Evolutionary conservation across 768 basidiomycete species (phyloP).

Genomic region (Exidia glandulosa): DNA sequence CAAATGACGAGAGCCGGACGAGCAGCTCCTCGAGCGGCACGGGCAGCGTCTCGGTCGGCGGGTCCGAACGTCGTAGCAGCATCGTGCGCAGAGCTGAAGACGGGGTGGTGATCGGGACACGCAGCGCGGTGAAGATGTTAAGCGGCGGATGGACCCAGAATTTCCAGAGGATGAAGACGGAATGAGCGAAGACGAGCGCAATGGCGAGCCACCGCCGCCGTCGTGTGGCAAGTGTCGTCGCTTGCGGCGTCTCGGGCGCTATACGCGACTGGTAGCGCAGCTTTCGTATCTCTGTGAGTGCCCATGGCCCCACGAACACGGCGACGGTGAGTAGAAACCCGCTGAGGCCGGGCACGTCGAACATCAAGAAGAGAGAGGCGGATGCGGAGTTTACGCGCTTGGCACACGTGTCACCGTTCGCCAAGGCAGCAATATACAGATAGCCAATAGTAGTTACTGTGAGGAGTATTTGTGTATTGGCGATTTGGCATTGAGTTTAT

Average conservation of each 20-base stretch:
- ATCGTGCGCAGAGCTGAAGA: conserved; percentile 39
- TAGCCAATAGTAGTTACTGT: no score
- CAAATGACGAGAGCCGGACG: conserved; percentile 43
- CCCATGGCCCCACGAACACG: neutral
- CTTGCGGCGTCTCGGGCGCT: neutral
- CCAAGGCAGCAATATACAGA: no score
- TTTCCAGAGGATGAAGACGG: conserved; percentile 36
- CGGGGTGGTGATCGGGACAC: conserved; percentile 42
- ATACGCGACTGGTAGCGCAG: neutral
- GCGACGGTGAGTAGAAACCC: neutral
- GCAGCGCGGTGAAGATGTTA: conserved; percentile 50
- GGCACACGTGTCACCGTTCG: no score
- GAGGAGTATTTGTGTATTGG: no score
- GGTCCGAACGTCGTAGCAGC: conserved; percentile 32
- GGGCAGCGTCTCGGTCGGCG: conserved; percentile 24
- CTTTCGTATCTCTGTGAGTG: neutral
- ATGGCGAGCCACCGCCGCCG: neutral
- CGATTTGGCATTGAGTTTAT: no score
- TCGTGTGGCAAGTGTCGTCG: neutral
- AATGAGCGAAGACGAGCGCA: conserved; percentile 22
- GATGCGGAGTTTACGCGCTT: no score
- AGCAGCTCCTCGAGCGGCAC: conserved; percentile 40
- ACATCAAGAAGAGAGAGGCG: no score
- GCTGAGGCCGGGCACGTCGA: neutral
- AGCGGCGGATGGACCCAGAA: conserved; percentile 39